Evolutionary conservation across 805 yeast genomes (phyloP), one percentile per base, ranked within the genome.

Genomic region (Scheffersomyces lignosus): DNA sequence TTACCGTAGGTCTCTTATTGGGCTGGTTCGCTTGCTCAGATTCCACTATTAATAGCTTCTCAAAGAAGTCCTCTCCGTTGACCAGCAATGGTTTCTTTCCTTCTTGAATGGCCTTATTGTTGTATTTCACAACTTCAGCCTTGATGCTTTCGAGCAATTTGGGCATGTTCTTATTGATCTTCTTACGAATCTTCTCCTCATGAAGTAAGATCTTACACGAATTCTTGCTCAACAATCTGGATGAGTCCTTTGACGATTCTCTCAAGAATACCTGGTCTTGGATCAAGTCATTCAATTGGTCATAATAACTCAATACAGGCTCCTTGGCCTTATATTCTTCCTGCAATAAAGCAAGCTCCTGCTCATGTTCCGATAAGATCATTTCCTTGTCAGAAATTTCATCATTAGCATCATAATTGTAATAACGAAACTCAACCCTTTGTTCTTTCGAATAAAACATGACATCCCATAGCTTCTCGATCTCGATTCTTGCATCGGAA

Each of bases 131-230:
- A 4, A 87, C 49, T 33, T 73, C 74, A 1, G 43, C 28, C 41
- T 73, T 75, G 32, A 91, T 59, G 1, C 69, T 75, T 3, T 64
- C 59, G 7, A 87, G 61, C 0, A 84, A 68, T 25, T 69, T 66
- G 0, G 98, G 98, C 47, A 87, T 64, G 47, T 76, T 75, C 51
- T 79, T 78, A n/a, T 76, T 62, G 5, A 90, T 69, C 36, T 75
- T 74, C 47, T 83, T 83, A 37, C 97, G 67, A 27, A 80, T 67
- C 51, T 74, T 82, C 54, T 89, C 96, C 55, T 91, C 99, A 39
- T 83, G 76, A 39, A 85, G 69, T 40, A 91, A 64, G 16, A 90
- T 82, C 42, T 81, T 82, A 45, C 91, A 90, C 2, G 89, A 83
- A 49, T 84, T 81, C 51, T 86, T 78, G 44, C 83, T 78, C 31